Conservation (phyloP, 208 protist genomes). For the Wallacemonas collosoma region DNA sequence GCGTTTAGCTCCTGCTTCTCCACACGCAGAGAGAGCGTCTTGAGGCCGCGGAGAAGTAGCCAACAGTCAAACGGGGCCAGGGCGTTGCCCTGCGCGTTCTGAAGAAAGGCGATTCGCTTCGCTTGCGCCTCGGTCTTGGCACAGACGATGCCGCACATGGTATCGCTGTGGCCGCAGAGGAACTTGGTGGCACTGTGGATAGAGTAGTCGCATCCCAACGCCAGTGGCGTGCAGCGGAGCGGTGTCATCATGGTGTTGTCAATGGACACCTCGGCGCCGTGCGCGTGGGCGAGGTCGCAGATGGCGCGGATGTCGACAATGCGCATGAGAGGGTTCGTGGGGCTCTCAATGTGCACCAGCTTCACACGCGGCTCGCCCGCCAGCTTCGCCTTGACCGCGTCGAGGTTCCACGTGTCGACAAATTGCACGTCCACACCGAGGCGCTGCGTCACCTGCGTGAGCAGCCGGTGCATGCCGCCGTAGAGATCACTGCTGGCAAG, state of each 20-base stretch:
- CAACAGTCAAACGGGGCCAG: conserved; percentile 95
- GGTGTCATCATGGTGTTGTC: conserved; percentile 98
- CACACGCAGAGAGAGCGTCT: conserved; percentile 95
- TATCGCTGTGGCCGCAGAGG: conserved; percentile 95
- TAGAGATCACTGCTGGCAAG: conserved; percentile 92
- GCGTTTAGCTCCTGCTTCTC: conserved; percentile 91
- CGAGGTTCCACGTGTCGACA: conserved; percentile 84
- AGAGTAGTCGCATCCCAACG: conserved; percentile 95
- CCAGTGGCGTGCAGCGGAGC: conserved; percentile 93
- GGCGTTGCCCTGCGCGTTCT: conserved; percentile 92
- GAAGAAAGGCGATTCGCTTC: conserved; percentile 85
- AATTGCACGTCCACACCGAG: conserved; percentile 85
- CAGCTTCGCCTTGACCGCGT: conserved; percentile 47
- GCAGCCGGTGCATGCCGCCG: conserved; percentile 93
- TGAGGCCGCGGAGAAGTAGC: conserved; percentile 94
- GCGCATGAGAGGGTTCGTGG: conserved; percentile 95
- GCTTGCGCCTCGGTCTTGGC: conserved; percentile 65
- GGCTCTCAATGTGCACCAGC: conserved; percentile 95
- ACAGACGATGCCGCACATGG: conserved; percentile 88
- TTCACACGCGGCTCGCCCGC: conserved; percentile 49
- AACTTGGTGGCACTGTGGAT: conserved; percentile 97
- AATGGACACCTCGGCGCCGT: conserved; percentile 85
- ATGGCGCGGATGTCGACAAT: conserved; percentile 88
- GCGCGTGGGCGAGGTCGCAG: conserved; percentile 71
- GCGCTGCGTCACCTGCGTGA: conserved; percentile 73